Base-by-base conservation (phyloP, 2,329 filamentous ascomycete species). In the Pseudogymnoascus sp. region DNA sequence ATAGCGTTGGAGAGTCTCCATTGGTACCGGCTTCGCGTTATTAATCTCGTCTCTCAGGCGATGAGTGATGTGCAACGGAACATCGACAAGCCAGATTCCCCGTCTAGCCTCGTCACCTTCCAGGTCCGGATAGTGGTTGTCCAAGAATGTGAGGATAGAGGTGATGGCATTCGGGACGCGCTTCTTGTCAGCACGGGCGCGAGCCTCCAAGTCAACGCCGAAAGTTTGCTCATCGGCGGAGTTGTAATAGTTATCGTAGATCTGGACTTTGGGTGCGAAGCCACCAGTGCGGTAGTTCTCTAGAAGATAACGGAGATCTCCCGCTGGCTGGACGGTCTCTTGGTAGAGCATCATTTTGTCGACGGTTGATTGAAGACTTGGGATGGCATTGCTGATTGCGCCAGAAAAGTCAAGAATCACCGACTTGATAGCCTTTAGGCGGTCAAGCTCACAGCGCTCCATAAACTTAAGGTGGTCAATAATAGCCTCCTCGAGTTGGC, bases 341-440 rank as follows among this genome's bases (percentile, higher is more conserved):
- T 99, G 94, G 76, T 95, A 99, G 52, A 99, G 81, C 85, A 99
- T 91, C 92, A 99, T 96, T 71, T 95, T 91, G 76, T 99, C 94
- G 21, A 99, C 91, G 0, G 92, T 91, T 61, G 92, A 92, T 74
- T 97, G 94, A 63, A 99, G 77, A 69, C 89, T 95, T 15, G 94
- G 95, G 64, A 99, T 97, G 68, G 96, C 92, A 69, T 99, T 99
- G 79, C 92, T 92, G 72, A 99, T 89, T 35, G 92, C 91, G 48
- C 94, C 94, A 3, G 92, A 96, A 73, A 99, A 97, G 75, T 99
- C 95, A 41, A 99, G 82, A 63, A 99, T 87, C 58, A 99, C 95
- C 21, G 92, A 92, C 79, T 99, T 97, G 79, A 99, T 94, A 18
- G 95, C 94, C 79, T 95, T 97, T 56, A 99, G 80, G 63, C 95